Evolutionary conservation across 345 rosid genomes (phyloP).

Genomic region (Hypericum androsaemum): DNA sequence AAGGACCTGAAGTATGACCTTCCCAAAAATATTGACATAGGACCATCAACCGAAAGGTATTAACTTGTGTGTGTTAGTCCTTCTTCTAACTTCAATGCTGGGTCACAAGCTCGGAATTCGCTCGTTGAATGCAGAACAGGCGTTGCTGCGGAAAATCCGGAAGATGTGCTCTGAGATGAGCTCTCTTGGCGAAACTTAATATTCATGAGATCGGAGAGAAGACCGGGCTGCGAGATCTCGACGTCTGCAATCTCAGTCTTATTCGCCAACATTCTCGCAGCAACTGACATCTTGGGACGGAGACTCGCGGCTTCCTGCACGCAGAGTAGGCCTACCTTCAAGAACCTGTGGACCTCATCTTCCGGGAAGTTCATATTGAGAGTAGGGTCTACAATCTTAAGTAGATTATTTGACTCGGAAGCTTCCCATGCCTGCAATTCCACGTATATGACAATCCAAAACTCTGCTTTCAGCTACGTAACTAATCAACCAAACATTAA

Average conservation of each 20-base stretch:
- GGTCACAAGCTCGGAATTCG: too few relatives aligned
- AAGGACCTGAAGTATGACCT: too few relatives aligned
- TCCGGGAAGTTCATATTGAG: slow-evolving; percentile 24
- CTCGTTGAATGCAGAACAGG: too few relatives aligned
- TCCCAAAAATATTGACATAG: too few relatives aligned
- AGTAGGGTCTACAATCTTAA: slow-evolving; percentile 31
- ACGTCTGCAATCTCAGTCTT: slow-evolving; percentile 14
- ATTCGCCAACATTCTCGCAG: slow-evolving; percentile 26
- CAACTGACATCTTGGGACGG: slow-evolving; percentile 40
- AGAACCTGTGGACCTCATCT: slow-evolving; percentile 36
- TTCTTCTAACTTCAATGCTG: too few relatives aligned
- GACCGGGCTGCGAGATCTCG: slow-evolving; percentile 37
- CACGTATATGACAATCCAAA: not conserved
- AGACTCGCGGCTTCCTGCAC: slow-evolving; percentile 43
- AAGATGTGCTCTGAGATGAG: slow-evolving; percentile 11
- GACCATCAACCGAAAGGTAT: too few relatives aligned
- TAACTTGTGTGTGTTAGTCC: too few relatives aligned
- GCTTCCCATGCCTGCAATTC: slow-evolving; percentile 45
- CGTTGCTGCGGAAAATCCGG: slow-evolving; percentile 11
- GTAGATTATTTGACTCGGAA: slow-evolving; percentile 19
- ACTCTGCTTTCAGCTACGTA: not conserved
- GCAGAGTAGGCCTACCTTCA: slow-evolving; percentile 45
- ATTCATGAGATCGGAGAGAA: slow-evolving; percentile 33
- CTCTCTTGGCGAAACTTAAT: slow-evolving; percentile 28
- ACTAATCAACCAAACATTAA: too few relatives aligned